Evolutionary conservation across 2,329 filamentous ascomycete genomes (phyloP), one percentile per base, ranked within the genome.

Genomic region (Curvularia eragrostidis): DNA sequence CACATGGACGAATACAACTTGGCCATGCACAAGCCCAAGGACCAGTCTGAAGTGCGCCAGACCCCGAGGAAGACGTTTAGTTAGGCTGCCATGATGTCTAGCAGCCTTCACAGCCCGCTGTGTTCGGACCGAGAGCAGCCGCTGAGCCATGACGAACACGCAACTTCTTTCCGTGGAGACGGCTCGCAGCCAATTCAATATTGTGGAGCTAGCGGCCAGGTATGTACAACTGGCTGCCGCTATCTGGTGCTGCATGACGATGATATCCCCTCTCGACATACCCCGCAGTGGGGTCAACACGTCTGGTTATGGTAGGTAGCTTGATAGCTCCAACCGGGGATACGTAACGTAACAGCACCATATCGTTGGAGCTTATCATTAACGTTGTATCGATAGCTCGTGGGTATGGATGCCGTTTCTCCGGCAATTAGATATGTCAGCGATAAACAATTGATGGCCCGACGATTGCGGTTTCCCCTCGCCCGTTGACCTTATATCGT

Each of bases 1-100:
- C 88, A 90, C 48, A 77, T 98, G 52, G 94, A 98, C 71, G 81
- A 82, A 44, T 76, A 84, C 62, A 87, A 88, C 62, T 71, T 82
- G 9, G 75, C 72, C 19, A 73, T 74, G 66, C 65, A 59, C 67
- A 71, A 74, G 15, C 65, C 75, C n/a, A 67, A 66, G 19, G 62
- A 73, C 26, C 66, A 68, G 59, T 72, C 72, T 24, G 66, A 72
- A 56, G 70, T 75, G 26, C 69, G 71, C 30, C 73, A 75, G 53
- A 75, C 71, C 7, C 73, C 72, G 9, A 67, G 73, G 34, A 75
- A 76, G 50, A 68, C 66, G 4, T 75, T 74, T 50, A 74, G 68
- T 52, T 75, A 60, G 63, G 19, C 24, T 15, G 43, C 18, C 7
- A 36, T 26, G n/a, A 34, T n/a, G 48, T 28, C 13, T n/a, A 36